phyloP scores from a whole-genome alignment of 352 stramenopile species.

The Globisporangium splendens region DNA sequence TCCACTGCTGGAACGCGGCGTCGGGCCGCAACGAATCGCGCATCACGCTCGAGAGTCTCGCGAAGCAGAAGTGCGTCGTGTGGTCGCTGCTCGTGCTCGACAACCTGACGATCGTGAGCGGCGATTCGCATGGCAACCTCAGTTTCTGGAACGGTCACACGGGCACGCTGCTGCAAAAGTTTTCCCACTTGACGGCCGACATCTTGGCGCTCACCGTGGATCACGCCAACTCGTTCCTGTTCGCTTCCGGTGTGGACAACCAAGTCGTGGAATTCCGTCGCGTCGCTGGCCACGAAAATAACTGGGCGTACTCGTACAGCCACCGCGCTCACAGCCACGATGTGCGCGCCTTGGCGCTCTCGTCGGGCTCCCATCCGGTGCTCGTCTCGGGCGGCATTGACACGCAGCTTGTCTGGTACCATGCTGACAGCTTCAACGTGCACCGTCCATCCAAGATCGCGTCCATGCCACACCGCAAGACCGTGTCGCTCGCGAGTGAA shows the following conservation, averaged over 20 bases:
- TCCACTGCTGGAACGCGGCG: constrained; percentile 83
- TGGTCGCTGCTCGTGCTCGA: constrained; percentile 90
- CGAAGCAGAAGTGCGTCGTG: constrained; percentile 78
- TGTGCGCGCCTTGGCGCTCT: constrained; percentile 83
- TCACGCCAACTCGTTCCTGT: constrained; percentile 84
- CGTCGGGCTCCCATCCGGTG: constrained; percentile 40
- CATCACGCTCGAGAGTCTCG: constrained; percentile 80
- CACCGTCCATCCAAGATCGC: constrained; percentile 85
- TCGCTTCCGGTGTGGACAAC: constrained; percentile 92
- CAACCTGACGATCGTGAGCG: constrained; percentile 90
- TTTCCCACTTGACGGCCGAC: constrained; percentile 90
- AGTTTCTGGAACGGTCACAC: constrained; percentile 92
- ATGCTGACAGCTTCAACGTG: constrained; percentile 77
- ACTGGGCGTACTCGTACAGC: constrained; percentile 83
- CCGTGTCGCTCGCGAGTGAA: constrained; percentile 59
- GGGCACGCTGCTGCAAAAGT: constrained; percentile 90
- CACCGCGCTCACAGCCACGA: constrained; percentile 91
- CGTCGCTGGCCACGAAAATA: constrained; percentile 29
- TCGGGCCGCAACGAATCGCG: constrained; percentile 76
- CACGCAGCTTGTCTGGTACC: constrained; percentile 93
- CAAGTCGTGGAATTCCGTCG: constrained; percentile 87
- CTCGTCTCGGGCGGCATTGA: constrained; percentile 92
- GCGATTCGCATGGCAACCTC: constrained; percentile 90
- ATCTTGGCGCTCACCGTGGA: constrained; percentile 87
- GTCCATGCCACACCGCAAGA: constrained; percentile 81